A percentile compares a stretch with the other conserved stretches of the same genome.
Conservation (phyloP, 2,329 filamentous ascomycete genomes). For the Macroventuria anomochaeta region DNA sequence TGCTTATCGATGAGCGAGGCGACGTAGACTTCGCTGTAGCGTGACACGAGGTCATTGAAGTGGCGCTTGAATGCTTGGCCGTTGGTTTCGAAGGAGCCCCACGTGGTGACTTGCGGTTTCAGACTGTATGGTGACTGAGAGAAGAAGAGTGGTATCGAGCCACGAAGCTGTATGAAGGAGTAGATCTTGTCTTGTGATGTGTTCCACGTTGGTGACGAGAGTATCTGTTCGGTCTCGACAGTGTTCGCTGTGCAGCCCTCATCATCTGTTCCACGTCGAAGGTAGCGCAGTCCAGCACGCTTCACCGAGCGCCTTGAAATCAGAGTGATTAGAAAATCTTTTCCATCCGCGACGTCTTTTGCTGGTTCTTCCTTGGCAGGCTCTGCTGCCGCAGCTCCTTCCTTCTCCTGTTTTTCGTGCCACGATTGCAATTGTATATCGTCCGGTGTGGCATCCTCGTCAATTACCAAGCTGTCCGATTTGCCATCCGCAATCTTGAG, state of each 20-base stretch:
- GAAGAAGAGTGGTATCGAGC: conserved; percentile 94
- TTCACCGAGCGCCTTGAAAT: conserved; percentile 89
- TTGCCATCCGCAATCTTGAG: conserved; percentile 61
- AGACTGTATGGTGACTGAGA: conserved; percentile 93
- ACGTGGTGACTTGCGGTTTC: conserved; percentile 82
- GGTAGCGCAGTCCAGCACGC: conserved; percentile 85
- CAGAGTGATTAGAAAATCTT: conserved; percentile 78
- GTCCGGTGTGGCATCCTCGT: conserved; percentile 40
- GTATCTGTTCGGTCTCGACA: conserved; percentile 94
- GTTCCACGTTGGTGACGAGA: conserved; percentile 74
- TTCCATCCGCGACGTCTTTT: conserved; percentile 47
- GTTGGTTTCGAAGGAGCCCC: conserved; percentile 82
- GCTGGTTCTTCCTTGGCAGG: conserved; percentile 17
- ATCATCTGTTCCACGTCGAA: conserved; percentile 89
- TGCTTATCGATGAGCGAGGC: conserved; percentile 90
- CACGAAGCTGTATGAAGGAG: conserved; percentile 86
- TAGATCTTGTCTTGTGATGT: conserved; percentile 65
- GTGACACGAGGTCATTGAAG: conserved; percentile 70
- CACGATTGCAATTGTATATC: conserved; percentile 46
- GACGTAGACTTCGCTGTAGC: conserved; percentile 79
- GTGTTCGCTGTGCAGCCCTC: conserved; percentile 86
- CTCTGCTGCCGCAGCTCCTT: conserved; percentile 26
- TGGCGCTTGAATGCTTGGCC: conserved; percentile 79
- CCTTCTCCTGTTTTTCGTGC: conserved; percentile 40
- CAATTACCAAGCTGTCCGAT: conserved; percentile 44